Conservation (phyloP, 306 rosid species). For the Spatholobus suberectus region DNA sequence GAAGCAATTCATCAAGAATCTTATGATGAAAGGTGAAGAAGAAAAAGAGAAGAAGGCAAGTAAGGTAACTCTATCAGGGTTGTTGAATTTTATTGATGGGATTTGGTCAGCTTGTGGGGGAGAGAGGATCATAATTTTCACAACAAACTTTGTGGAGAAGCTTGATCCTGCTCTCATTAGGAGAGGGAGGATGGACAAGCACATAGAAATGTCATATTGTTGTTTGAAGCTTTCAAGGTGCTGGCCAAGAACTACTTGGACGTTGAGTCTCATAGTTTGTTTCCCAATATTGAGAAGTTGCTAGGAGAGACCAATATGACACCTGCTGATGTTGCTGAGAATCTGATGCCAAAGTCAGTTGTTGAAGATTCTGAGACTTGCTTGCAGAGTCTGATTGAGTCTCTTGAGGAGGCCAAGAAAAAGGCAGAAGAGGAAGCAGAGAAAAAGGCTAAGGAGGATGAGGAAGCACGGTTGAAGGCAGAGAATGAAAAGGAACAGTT, state of each 20-base stretch:
- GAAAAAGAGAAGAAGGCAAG: constrained; percentile 50
- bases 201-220: constrained; percentile 65
- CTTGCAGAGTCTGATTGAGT: constrained; percentile 55
- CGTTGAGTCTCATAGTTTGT: constrained; percentile 49
- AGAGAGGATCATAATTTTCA: constrained; percentile 64
- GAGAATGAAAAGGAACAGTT: constrained; percentile 31
- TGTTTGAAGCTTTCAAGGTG: constrained; percentile 65
- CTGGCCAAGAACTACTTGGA: constrained; percentile 67
- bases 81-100: constrained; percentile 71
- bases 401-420: constrained; percentile 8
- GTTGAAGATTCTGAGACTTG: constrained; percentile 40
- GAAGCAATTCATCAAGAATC: neutral
- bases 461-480: neutral
- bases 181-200: constrained; percentile 74
- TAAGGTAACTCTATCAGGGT: constrained; percentile 67
- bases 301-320: constrained; percentile 54
- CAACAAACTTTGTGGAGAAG: constrained; percentile 64
- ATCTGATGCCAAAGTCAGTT: constrained; percentile 63
- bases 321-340: constrained; percentile 81
- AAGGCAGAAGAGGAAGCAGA: constrained; percentile 16
- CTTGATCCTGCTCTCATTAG: constrained; percentile 72
- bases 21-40: neutral
- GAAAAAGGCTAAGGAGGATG: constrained; percentile 40
- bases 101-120: constrained; percentile 81
- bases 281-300: constrained; percentile 41